Base-by-base conservation (phyloP, 768 basidiomycete genomes). In the Amanita inopinata region DNA sequence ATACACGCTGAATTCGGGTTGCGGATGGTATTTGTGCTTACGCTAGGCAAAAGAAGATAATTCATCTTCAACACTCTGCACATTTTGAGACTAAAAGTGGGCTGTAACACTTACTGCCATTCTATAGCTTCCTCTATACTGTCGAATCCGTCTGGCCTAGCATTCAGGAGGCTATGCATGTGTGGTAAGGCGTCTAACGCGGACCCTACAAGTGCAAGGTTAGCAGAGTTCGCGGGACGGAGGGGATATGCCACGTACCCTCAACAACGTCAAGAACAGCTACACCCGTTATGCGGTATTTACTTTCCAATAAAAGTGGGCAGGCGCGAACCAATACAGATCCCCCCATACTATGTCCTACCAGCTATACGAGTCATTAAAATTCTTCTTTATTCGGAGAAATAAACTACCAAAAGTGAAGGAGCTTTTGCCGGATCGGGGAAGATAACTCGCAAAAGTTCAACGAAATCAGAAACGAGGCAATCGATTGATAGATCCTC, bases 301-400 rank as follows among this genome's bases (percentile, higher is more conserved):
- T 76, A 17, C 63, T 65, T 33, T 76, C 71, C 41, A 85, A 73
- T 2, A 99, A 66, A 12, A 61, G 56, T 1, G 87, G 76, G 47
- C 78, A 79, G 2, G 80, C 72, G 3, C 79, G 75, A 5, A 84
- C 77, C 15, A 88, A 74, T 3, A 96, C 92, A 0, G 92, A 82
- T 18, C 93, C 94, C 10, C 96, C 96, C 84, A 99, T 94, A 46
- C 89, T 93, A 56, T 99, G 96, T 0, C 96, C 96, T 6, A 96
- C 72, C 5, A 96, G 73, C 84, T 89, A 25, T 36, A 46, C 43
- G 23, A 23, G 23, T 27, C 17, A 44, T 33, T 20, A 30, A 8
- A 35, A 31, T 44, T 32, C 45, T 4, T 32, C 38, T 18, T 20
- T 18, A 7, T 42, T 27, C 32, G 15, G 10, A 30, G 22, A 9